Evolutionary conservation across 176 grass and related monocot species (phyloP).

Genomic region (Elymus sibiricus): DNA sequence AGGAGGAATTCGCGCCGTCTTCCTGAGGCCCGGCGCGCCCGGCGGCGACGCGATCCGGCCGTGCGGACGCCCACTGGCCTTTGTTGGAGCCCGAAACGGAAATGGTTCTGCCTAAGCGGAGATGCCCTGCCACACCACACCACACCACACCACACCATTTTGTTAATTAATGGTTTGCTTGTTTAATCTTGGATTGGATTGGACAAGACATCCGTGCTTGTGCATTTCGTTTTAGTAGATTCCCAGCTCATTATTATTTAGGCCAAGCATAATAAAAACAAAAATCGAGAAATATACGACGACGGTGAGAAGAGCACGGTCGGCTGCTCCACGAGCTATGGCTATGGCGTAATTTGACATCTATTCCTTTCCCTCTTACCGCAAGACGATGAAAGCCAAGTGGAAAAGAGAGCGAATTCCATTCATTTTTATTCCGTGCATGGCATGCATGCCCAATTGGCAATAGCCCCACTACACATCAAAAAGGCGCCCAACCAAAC

Average conservation of each 20-base stretch:
- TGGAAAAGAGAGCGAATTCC: neutral
- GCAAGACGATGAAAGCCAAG: neutral
- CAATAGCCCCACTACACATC: neutral
- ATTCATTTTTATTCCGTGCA: neutral
- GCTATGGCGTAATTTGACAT: neutral
- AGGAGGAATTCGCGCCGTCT: neutral
- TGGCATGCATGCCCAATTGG: neutral
- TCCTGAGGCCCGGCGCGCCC: slow-evolving; percentile 35
- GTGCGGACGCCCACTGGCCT: slow-evolving; percentile 11
- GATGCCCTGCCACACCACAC: neutral
- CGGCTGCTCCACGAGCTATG: no score
- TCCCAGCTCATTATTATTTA: neutral
- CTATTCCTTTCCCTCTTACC: neutral
- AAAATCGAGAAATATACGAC: neutral
- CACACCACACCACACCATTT: no score
- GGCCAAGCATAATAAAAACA: neutral
- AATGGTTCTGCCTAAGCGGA: neutral
- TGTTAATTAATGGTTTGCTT: neutral
- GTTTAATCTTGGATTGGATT: slow-evolving; percentile 1
- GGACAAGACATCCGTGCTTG: neutral
- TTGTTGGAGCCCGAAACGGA: slow-evolving; percentile 29
- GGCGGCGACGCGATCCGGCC: slow-evolving; percentile 6
- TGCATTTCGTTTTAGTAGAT: neutral
- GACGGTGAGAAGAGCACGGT: neutral
- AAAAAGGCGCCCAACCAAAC: neutral